These are phyloP conservation scores for Nicotiana benthamiana DNA, from an alignment of 257 asterid species.

Conservation along the genomic window DNA sequence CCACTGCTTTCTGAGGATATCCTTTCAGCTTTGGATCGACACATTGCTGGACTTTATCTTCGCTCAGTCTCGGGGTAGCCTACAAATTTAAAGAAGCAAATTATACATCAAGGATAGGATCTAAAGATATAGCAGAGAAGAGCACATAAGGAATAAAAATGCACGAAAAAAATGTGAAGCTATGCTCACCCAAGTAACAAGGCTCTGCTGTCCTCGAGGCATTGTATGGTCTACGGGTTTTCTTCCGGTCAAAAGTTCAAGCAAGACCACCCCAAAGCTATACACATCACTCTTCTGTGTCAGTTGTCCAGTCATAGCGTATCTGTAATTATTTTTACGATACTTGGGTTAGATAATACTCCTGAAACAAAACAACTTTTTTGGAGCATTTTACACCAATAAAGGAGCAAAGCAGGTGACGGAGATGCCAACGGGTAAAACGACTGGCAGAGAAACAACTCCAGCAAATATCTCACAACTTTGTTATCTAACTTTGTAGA, in stretches of 20 bases:
- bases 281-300: slow-evolving; percentile 23
- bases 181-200: slow-evolving; percentile 21
- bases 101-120: neutral
- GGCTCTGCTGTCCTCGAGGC: slow-evolving; percentile 27
- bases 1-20: slow-evolving; percentile 18
- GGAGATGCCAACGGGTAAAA: neutral
- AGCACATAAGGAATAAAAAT: neutral
- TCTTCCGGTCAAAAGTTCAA: slow-evolving; percentile 34
- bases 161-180: neutral
- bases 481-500: neutral
- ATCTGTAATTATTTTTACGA: slow-evolving; percentile 4
- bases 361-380: neutral
- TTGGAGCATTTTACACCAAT: neutral
- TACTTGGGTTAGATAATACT: neutral
- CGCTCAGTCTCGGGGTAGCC: slow-evolving; percentile 35
- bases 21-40: slow-evolving; percentile 28
- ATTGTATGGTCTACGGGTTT: slow-evolving; percentile 37
- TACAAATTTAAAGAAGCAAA: neutral
- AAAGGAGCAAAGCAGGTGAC: neutral
- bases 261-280: slow-evolving; percentile 35
- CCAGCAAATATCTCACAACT: neutral
- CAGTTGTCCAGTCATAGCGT: slow-evolving; percentile 21
- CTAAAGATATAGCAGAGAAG: neutral
- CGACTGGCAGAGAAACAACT: neutral
- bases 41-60: slow-evolving; percentile 36